A percentile compares a stretch with the other conserved stretches of the same genome.
phyloP scores from a whole-genome alignment of 345 rosid species.

The sweet orange (Citrus sinensis) region DVS_A1.0 CM039162.1:29430501-29431000 shows the following conservation, averaged over 20 bases:
- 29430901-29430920: constrained; percentile 81
- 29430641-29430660: constrained; percentile 93
- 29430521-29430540: neutral
- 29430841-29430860: constrained; percentile 1
- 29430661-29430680: constrained; percentile 81
- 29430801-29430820: neutral
- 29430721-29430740: constrained; percentile 78
- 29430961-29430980: constrained; percentile 31
- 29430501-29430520: neutral
- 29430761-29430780: too few relatives aligned
- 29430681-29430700: constrained; percentile 71
- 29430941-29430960: constrained; percentile 97
- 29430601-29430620: neutral
- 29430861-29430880: constrained; percentile 19
- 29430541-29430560: neutral
- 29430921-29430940: constrained; percentile 67
- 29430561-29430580: neutral
- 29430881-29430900: constrained; percentile 75
- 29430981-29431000: constrained; percentile 5
- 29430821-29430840: neutral
- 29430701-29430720: constrained; percentile 56
- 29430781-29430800: neutral
- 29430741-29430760: neutral
- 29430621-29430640: constrained; percentile 7
- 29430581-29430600: neutral